These are phyloP conservation scores for Hymenochaete sp. DNA, from an alignment of 1,284 basidiomycete genomes.

Conservation along the genomic window DNA sequence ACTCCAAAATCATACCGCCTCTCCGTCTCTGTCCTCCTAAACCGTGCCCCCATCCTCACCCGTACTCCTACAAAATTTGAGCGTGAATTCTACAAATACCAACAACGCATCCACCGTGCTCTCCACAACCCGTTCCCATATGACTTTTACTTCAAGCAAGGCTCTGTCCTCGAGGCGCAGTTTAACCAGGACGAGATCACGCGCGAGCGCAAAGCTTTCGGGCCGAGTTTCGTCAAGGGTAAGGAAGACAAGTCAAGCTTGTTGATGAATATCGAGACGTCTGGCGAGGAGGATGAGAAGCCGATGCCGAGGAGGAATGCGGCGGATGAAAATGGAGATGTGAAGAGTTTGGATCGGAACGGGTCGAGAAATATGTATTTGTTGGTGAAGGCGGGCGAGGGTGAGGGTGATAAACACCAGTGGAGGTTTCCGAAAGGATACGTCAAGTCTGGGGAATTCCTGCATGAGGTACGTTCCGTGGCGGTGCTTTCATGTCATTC, in stretches of 20 bases:
- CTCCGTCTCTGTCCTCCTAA: constrained; percentile 52
- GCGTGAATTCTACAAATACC: constrained; percentile 81
- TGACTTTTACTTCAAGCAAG: constrained; percentile 94
- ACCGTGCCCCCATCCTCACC: constrained; percentile 78
- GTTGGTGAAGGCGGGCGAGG: constrained; percentile 52
- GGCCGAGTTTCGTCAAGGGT: constrained; percentile 50
- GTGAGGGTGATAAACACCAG: constrained; percentile 38
- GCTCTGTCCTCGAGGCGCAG: constrained; percentile 76
- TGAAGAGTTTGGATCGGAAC: constrained; percentile 71
- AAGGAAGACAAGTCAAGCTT: constrained; percentile 42
- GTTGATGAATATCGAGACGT: constrained; percentile 25
- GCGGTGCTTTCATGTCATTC: not conserved
- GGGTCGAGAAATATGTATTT: constrained; percentile 85
- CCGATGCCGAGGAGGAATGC: constrained; percentile 51
- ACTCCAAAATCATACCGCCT: constrained; percentile 17
- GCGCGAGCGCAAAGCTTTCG: constrained; percentile 65
- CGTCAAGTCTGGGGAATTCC: constrained; percentile 51
- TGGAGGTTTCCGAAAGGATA: constrained; percentile 81
- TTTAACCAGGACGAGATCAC: constrained; percentile 69
- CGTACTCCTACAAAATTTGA: constrained; percentile 74
- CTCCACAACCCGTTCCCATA: constrained; percentile 84
- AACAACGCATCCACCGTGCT: constrained; percentile 74
- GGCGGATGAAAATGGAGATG: constrained; percentile 54
- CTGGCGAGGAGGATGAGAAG: constrained; percentile 50
- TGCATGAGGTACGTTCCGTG: constrained; percentile 51